phyloP scores from a whole-genome alignment of 2,329 filamentous ascomycete species.

The Madurella fahalii region DNA sequence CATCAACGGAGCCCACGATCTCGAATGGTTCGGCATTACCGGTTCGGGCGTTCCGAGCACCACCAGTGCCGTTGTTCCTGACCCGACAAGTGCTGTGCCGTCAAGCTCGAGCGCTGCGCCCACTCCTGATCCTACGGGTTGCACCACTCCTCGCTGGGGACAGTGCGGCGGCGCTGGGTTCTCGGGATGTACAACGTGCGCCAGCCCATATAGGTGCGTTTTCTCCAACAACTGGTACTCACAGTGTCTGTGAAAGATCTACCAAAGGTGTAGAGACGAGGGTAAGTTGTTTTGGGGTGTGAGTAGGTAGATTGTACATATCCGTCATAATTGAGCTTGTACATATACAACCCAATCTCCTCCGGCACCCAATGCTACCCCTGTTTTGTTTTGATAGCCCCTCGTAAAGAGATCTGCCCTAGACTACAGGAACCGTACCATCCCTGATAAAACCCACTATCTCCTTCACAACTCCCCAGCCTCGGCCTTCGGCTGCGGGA shows the following conservation, averaged over 20 bases:
- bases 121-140: constrained; percentile 12
- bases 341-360: too few relatives aligned
- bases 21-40: constrained; percentile 35
- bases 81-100: background rate
- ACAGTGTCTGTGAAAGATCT: constrained; percentile 35
- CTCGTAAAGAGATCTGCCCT: too few relatives aligned
- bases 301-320: too few relatives aligned
- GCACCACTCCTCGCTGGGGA: constrained; percentile 30
- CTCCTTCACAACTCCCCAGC: background rate
- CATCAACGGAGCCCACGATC: constrained; percentile 31
- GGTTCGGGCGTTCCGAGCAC: constrained; percentile 6
- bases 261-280: too few relatives aligned
- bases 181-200: constrained; percentile 35
- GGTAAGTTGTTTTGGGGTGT: too few relatives aligned
- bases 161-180: constrained; percentile 38
- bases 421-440: too few relatives aligned
- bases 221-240: constrained; percentile 38
- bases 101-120: constrained; percentile 3
- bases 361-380: too few relatives aligned
- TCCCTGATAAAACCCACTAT: background rate
- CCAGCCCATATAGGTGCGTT: constrained; percentile 34
- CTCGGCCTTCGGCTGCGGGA: constrained; percentile 21
- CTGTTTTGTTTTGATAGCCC: too few relatives aligned
- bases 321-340: too few relatives aligned
- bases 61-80: background rate